Conservation (phyloP, 306 rosid genomes). For the barrel medic (Medicago truncatula) region MtrunA17r5.0-ANR NC_053042.1:19975501-19976000, state of each 20-base stretch:
- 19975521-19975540: constrained; percentile 23
- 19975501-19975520: constrained; percentile 13
- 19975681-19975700: constrained; percentile 82
- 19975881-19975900: not conserved
- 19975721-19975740: constrained; percentile 83
- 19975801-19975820: no score
- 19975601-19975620: not conserved
- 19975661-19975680: constrained; percentile 94
- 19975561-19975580: constrained; percentile 11
- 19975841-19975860: not conserved
- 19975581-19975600: constrained; percentile 9
- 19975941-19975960: no score
- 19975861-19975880: not conserved
- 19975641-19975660: not conserved
- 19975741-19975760: constrained; percentile 29
- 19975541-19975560: constrained; percentile 12
- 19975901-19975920: no score
- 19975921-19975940: no score
- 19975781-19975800: not conserved
- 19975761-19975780: not conserved
- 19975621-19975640: not conserved
- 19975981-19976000: no score
- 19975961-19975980: no score
- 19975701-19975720: constrained; percentile 59
- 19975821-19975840: not conserved